Evolutionary conservation across 106 monocot species (phyloP), one percentile per base, ranked within the genome.

Genomic region (Triglochin maritima): DNA sequence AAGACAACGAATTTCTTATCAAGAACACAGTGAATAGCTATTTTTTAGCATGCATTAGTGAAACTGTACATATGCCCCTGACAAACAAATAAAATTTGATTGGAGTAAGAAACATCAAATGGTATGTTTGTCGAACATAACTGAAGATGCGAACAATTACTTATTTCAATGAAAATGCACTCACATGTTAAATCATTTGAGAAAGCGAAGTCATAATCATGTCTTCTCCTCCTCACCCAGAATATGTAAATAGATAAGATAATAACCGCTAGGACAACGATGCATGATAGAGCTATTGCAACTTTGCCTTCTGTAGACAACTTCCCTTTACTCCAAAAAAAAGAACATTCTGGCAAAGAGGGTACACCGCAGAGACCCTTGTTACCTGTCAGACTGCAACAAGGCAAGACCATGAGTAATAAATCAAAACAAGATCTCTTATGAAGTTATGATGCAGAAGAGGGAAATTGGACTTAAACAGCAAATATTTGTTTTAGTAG

Each of bases 321-420:
- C 3, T 76, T 78, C 70, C 84, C 78, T 82, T 77, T 91, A 45
- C 81, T 77, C 91, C 91, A 98, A 59, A 91, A 88, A 48, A 88
- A 77, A 59, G 98, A 80, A 67, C 98, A 98, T 66, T 78, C 79
- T 45, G 98, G 92, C 74, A 98, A 75, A 57, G 92, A 81, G 57
- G 98, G 98, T 57, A 92, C 98, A 60, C 98, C 98, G 70, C 98
- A 98, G 47, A 98, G 75, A n/a, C 84, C 88, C 70, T 81, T 92
- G 70, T 98, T 98, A 72, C 98, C 88, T 84, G 92, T 80, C 11
- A 98, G 79, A 77, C 98, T 98, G 84, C 0, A 29, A 29, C 29
- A 29, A 29, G 29, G 29, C 29, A 29, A 72, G 69, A 67, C 29
- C 29, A 29, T 29, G 29, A 29, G 29, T 29, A 29, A 29, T 29